These are phyloP conservation scores for Psidium friedrichsthalianum DNA, from an alignment of 345 rosid genomes.

Conservation along the genomic window DNA sequence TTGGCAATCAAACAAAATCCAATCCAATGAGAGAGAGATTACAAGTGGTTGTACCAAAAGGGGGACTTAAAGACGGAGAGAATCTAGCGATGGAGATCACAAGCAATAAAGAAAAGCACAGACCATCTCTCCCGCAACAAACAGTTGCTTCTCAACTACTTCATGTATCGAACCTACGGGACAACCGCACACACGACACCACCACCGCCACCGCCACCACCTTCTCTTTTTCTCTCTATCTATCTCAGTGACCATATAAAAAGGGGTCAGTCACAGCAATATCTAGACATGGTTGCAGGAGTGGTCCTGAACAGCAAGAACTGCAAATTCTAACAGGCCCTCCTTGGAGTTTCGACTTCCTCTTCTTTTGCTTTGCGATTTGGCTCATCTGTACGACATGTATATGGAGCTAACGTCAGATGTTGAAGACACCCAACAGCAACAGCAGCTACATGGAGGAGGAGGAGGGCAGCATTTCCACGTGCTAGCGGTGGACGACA, in stretches of 20 bases:
- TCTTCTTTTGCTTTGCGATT: background rate
- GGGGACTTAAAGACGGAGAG: constrained; percentile 4
- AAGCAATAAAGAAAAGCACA: background rate
- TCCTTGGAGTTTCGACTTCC: background rate
- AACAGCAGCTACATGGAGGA: background rate
- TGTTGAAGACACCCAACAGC: background rate
- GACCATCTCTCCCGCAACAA: background rate
- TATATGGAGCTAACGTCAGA: constrained; percentile 21
- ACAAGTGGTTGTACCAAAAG: constrained; percentile 23
- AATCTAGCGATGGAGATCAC: constrained; percentile 21
- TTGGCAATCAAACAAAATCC: constrained; percentile 33
- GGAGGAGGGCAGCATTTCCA: constrained; percentile 21
- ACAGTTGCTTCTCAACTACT: constrained; percentile 9
- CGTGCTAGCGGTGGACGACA: constrained; percentile 56
- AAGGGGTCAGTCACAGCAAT: background rate
- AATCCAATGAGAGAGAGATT: background rate
- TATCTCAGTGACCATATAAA: background rate
- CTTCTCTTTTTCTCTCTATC: background rate
- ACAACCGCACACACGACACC: background rate
- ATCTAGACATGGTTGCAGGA: background rate
- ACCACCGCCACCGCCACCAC: background rate
- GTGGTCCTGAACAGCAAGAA: background rate
- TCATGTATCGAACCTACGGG: constrained; percentile 10
- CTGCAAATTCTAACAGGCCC: background rate
- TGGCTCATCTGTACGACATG: background rate